Evolutionary conservation across 768 basidiomycete genomes (phyloP), one percentile per base, ranked within the genome.

Genomic region (Termitomyces titanicus): DNA sequence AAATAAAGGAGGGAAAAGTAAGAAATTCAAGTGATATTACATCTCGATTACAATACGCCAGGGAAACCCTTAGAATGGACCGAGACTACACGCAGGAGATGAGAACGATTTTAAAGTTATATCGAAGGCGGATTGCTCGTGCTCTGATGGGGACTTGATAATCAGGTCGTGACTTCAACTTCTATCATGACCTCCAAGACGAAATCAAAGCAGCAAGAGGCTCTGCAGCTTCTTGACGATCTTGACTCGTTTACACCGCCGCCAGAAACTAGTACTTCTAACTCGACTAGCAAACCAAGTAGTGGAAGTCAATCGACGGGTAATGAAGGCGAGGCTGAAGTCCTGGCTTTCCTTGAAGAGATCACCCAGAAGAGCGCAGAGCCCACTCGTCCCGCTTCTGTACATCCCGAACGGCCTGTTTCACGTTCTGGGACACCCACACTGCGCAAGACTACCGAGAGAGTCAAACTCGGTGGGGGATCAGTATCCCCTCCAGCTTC

Each of bases 271-370:
- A 47, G 46, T 10, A 25, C 57, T 25, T 54, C 60, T 18, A 51
- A 53, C n/a, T 43, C 63, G 24, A 49, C 43, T 18, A 54, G 50
- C 27, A 59, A 61, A n/a, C 47, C 62, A 5, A 55, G 64, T n/a
- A 51, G 61, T 42, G 55, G 65, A 35, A 51, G 60, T 34, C 63
- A 64, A 47, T n/a, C 57, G 50, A 51, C 47, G 54, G 39, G 64
- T 9, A 64, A 63, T 45, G 81, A 82, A 58, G 85, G 84, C 31
- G 89, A 94, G 54, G 84, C 87, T 3, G 90, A 92, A 58, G 94
- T 91, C 24, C 83, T 95, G 25, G 94, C 93, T 15, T 96, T 95
- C 76, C 83, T 97, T 39, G 92, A 97, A 68, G 92, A 97, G 72
- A 92, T 96, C 60, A 94, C 91, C 0, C 91, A 92, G 81, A 95